Percentiles rank a stretch among this genome's conserved stretches.
These are phyloP conservation scores for Tuber borchii DNA, from an alignment of 495 filamentous ascomycete species.

Conservation along the genomic window DNA sequence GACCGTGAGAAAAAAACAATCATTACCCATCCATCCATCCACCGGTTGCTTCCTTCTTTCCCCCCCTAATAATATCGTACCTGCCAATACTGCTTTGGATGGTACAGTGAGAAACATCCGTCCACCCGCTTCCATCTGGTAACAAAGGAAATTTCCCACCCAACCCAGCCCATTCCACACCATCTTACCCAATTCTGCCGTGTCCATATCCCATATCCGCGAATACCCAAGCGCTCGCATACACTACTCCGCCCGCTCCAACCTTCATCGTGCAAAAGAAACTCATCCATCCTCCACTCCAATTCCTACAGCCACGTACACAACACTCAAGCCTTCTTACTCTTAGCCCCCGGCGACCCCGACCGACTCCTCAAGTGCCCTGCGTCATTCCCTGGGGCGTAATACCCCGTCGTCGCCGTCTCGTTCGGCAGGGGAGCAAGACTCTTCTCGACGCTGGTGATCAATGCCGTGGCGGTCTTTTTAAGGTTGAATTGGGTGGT, in stretches of 20 bases:
- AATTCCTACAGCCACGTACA: conserved; percentile 12
- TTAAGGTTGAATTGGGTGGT: conserved; percentile 29
- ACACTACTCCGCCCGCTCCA: neutral
- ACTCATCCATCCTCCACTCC: neutral
- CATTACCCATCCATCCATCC: neutral
- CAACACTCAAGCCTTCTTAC: conserved; percentile 26
- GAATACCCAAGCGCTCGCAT: neutral
- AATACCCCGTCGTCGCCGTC: conserved; percentile 21
- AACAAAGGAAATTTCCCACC: neutral
- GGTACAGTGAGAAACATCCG: neutral
- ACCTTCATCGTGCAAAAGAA: neutral
- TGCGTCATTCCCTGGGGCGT: conserved; percentile 20
- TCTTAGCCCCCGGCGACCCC: conserved; percentile 11
- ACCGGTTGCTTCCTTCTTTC: neutral
- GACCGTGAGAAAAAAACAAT: neutral
- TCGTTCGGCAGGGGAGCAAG: conserved; percentile 24
- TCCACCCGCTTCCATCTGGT: neutral
- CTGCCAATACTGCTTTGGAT: neutral
- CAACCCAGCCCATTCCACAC: neutral
- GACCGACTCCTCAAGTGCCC: conserved; percentile 32
- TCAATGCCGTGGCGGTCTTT: conserved; percentile 37
- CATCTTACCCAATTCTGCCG: neutral
- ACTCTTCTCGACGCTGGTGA: conserved; percentile 34
- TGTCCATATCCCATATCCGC: neutral
- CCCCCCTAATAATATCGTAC: neutral